phyloP scores from a whole-genome alignment of 495 filamentous ascomycete species.

The Penicillium desertorum region DNA sequence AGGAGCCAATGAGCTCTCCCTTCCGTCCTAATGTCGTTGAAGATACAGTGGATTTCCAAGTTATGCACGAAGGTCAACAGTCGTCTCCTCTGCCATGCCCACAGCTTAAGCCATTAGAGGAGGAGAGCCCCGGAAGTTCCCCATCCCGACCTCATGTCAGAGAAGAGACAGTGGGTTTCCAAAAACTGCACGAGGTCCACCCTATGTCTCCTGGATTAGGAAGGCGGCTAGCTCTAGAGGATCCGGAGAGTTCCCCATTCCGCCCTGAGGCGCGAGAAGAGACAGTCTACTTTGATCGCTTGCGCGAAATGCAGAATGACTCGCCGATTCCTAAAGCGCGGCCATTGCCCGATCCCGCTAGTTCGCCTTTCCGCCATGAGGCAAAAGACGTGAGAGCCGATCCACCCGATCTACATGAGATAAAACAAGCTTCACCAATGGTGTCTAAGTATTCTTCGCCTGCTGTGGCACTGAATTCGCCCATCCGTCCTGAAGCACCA shows the following conservation, averaged over 20 bases:
- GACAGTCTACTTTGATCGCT: conserved; percentile 30
- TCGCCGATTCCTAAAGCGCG: not conserved
- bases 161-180: conserved; percentile 36
- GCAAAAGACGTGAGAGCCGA: conserved; percentile 8
- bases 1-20: conserved; percentile 38
- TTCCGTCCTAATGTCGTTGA: conserved; percentile 38
- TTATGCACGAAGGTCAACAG: conserved; percentile 21
- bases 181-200: conserved; percentile 27
- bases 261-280: conserved; percentile 31
- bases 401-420: conserved; percentile 2
- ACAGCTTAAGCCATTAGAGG: not conserved
- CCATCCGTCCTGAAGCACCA: not conserved
- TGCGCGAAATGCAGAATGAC: conserved; percentile 15
- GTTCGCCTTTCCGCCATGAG: conserved; percentile 13
- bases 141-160: conserved; percentile 35
- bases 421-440: conserved; percentile 8
- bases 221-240: conserved; percentile 17
- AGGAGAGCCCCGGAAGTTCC: conserved; percentile 29
- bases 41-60: conserved; percentile 35
- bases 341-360: not conserved
- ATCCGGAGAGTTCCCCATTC: conserved; percentile 37
- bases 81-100: conserved; percentile 9
- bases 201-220: conserved; percentile 22
- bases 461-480: not conserved
- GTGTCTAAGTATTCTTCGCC: not conserved